These are phyloP conservation scores for Solanum sejunctum DNA, from an alignment of 257 asterid species.

Conservation along the genomic window DNA sequence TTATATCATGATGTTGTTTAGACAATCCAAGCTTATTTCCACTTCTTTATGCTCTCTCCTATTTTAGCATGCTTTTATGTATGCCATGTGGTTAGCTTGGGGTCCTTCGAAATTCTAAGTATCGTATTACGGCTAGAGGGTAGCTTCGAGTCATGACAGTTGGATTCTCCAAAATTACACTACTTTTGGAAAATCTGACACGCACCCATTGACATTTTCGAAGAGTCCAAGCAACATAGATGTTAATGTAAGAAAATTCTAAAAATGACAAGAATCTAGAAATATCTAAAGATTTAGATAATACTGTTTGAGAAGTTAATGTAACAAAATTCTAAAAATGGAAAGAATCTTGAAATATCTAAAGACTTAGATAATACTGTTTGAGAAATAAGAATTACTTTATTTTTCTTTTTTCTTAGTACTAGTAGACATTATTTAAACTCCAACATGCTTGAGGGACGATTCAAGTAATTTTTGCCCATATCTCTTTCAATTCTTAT, in stretches of 20 bases:
- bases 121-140: no score
- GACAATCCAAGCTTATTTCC: no score
- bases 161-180: no score
- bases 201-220: no score
- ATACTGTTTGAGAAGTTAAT: background rate
- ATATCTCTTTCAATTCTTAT: background rate
- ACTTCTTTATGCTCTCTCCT: no score
- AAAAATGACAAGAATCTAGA: background rate
- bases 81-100: no score
- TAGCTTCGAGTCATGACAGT: no score
- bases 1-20: no score
- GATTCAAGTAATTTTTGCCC: background rate
- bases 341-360: background rate
- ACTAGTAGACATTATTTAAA: background rate
- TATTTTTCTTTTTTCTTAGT: background rate
- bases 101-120: no score
- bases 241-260: background rate
- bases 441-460: background rate
- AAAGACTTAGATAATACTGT: background rate
- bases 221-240: no score
- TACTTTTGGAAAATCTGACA: no score
- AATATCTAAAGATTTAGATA: background rate
- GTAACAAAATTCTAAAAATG: background rate
- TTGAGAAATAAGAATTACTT: background rate
- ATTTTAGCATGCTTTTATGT: no score